Percentiles rank a stretch among this genome's conserved stretches.
Evolutionary conservation across 768 basidiomycete genomes (phyloP).

Genomic region (Lepiota subincarnata): DNA sequence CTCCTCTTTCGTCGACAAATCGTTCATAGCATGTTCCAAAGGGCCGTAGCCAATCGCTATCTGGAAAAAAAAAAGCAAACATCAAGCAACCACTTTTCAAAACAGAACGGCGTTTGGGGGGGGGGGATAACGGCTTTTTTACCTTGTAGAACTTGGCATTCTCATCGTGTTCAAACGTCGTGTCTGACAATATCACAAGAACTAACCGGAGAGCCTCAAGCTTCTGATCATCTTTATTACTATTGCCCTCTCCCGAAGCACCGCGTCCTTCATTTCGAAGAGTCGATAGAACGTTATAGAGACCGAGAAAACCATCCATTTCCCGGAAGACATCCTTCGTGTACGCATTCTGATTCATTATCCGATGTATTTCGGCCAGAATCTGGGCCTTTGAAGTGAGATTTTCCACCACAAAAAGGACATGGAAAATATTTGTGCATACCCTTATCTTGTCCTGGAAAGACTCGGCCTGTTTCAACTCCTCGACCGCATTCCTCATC

Average conservation of each 20-base stretch:
- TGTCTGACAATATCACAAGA: slow-evolving; percentile 62
- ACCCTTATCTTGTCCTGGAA: slow-evolving; percentile 45
- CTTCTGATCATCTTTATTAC: slow-evolving; percentile 27
- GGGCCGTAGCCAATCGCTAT: slow-evolving; percentile 61
- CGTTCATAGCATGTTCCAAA: slow-evolving; percentile 54
- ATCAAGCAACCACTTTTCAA: slow-evolving; percentile 1
- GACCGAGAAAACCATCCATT: slow-evolving; percentile 73
- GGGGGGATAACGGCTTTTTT: too few relatives aligned
- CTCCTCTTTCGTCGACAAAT: slow-evolving; percentile 43
- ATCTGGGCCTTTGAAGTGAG: slow-evolving; percentile 34
- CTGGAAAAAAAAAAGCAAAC: slow-evolving; percentile 30
- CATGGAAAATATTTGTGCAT: slow-evolving; percentile 17
- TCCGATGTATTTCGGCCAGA: slow-evolving; percentile 60
- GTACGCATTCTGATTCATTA: slow-evolving; percentile 58
- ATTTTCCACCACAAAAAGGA: neutral
- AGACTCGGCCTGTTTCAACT: slow-evolving; percentile 54
- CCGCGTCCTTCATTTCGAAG: slow-evolving; percentile 29
- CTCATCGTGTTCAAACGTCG: slow-evolving; percentile 47
- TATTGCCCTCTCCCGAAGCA: slow-evolving; percentile 30
- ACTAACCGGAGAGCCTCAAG: slow-evolving; percentile 56
- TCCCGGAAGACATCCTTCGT: slow-evolving; percentile 79
- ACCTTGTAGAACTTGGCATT: slow-evolving; percentile 71
- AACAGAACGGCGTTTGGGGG: too few relatives aligned
- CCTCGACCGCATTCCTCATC: slow-evolving; percentile 67
- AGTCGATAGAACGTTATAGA: slow-evolving; percentile 70